Evolutionary conservation across 345 rosid species (phyloP).

Genomic region (Euphorbia tirucalli): DNA sequence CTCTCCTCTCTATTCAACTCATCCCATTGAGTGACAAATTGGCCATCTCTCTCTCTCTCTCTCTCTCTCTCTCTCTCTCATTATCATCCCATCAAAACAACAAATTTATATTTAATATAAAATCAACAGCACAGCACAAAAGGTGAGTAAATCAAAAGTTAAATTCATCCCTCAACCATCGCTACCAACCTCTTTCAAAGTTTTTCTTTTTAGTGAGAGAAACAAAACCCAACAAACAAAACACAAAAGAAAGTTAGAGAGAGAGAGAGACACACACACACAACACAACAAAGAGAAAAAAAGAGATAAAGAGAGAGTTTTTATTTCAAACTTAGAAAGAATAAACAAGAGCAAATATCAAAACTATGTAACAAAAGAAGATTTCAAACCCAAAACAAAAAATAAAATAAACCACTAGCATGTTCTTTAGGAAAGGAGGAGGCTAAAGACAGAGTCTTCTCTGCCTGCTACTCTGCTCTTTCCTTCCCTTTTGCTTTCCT

Average conservation of each 20-base stretch:
- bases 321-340: not conserved
- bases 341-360: not conserved
- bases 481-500: slow-evolving; percentile 17
- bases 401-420: slow-evolving; percentile 6
- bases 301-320: not conserved
- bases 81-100: slow-evolving; percentile 1
- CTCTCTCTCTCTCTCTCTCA: slow-evolving; percentile 28
- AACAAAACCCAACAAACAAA: not conserved
- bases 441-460: slow-evolving; percentile 34
- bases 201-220: slow-evolving; percentile 2
- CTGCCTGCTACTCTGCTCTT: slow-evolving; percentile 23
- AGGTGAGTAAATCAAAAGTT: slow-evolving; percentile 19
- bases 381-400: no score
- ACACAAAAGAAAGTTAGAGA: not conserved
- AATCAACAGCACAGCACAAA: slow-evolving; percentile 32
- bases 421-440: slow-evolving; percentile 26
- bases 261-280: not conserved
- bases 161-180: slow-evolving; percentile 14
- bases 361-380: not conserved
- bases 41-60: slow-evolving; percentile 35
- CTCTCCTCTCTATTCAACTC: slow-evolving; percentile 13
- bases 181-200: slow-evolving; percentile 34
- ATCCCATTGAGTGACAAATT: slow-evolving; percentile 55
- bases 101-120: slow-evolving; percentile 17
- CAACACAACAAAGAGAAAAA: not conserved